Evolutionary conservation across 306 rosid species (phyloP).

Genomic region (Pyrus bretschneideri): DNA sequence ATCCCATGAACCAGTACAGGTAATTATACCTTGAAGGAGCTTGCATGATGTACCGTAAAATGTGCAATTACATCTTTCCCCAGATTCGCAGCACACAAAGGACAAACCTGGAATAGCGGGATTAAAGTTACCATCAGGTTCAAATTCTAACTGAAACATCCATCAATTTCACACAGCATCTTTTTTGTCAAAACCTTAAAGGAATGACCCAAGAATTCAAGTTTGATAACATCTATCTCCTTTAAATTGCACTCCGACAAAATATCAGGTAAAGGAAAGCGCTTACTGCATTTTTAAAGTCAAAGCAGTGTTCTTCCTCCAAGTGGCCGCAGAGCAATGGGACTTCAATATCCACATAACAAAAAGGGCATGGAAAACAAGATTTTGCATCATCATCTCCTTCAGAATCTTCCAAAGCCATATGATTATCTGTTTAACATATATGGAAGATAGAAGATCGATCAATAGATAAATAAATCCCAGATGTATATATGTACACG

Average conservation of each 20-base stretch:
- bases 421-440: constrained; percentile 32
- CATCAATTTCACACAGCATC: neutral
- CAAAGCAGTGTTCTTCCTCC: constrained; percentile 77
- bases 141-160: constrained; percentile 4
- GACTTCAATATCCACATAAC: constrained; percentile 69
- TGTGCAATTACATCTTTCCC: constrained; percentile 69
- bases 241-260: neutral
- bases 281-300: constrained; percentile 65
- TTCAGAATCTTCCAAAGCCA: constrained; percentile 41
- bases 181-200: no score
- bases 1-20: constrained; percentile 7
- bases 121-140: constrained; percentile 19
- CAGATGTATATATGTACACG: neutral
- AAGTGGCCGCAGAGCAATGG: constrained; percentile 55
- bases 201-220: neutral
- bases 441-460: neutral
- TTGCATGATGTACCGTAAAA: constrained; percentile 54
- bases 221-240: neutral
- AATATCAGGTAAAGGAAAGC: neutral
- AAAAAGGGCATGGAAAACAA: constrained; percentile 76
- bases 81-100: constrained; percentile 70
- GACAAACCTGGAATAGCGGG: constrained; percentile 69
- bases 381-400: constrained; percentile 51
- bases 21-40: constrained; percentile 58
- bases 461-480: neutral